Base-by-base conservation (phyloP, 441 rosid genomes). In the Eruca vesicaria region DNA sequence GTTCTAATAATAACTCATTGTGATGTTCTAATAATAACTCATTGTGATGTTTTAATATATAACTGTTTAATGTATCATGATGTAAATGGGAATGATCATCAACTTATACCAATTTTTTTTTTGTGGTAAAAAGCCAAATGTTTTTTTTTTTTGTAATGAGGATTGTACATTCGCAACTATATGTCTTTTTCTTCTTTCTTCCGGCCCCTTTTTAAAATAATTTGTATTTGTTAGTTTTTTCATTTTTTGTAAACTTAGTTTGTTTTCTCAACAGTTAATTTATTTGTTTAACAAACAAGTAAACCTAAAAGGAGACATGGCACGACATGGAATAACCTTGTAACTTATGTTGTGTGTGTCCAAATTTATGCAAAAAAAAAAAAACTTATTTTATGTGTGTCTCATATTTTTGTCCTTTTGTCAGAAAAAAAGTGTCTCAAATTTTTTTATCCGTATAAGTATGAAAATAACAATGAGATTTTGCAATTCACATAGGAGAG, bases 381-480 rank as follows among this genome's bases (percentile, higher is more conserved):
- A 23, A 23, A 23, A 23, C 26, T 23, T 23, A 23, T 23, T 23
- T 23, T 23, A 23, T 23, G 26, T 23, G 26, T 23, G 26, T 23
- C 26, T 23, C 26, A 23, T 23, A 23, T 23, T 23, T 23, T 23
- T 23, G 26, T 23, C 26, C 26, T 23, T 23, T 23, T 23, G 26
- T 23, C 26, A 23, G n/a, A 23, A 23, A 23, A 23, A 23, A 23
- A 23, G 26, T 23, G 6, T 29, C 32, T 33, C 38, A 33, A 8
- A 2, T 9, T 33, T 8, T 9, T 48, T 20, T 33, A 7, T 57
- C 6, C 50, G 4, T 32, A 12, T 2, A 35, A 52, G 56, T 35
- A 63, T 52, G 75, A 62, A 32, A 48, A 50, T 9, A 72, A 50
- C 55, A 33, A 9, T 61, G 5, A 71, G 35, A n/a, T 32, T 48